Conservation (phyloP, 1,284 basidiomycete species). For the Microbotryomycetes sp. region DNA sequence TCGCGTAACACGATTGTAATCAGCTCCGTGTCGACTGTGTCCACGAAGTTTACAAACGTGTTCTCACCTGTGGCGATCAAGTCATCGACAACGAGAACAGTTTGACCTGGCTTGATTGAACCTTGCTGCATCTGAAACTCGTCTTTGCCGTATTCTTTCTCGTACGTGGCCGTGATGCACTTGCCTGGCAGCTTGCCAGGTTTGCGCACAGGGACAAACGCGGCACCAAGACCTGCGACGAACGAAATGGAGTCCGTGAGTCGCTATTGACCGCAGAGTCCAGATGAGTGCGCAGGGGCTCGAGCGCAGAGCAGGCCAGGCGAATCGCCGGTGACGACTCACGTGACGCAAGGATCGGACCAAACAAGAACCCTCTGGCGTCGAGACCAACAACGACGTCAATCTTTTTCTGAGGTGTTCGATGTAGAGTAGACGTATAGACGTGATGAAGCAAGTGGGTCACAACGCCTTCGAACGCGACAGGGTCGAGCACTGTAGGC, state of each 20-base stretch:
- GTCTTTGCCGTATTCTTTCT: constrained; percentile 81
- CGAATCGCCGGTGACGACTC: too few species aligned
- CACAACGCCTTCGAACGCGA: constrained; percentile 76
- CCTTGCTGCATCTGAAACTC: constrained; percentile 77
- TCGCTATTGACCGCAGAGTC: too few species aligned
- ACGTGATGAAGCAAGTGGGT: constrained; percentile 84
- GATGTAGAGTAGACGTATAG: constrained; percentile 64
- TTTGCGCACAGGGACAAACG: constrained; percentile 95
- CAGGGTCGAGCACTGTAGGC: constrained; percentile 57
- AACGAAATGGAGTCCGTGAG: too few species aligned
- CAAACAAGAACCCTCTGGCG: constrained; percentile 91
- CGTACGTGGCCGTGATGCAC: constrained; percentile 69
- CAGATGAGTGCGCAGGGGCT: too few species aligned
- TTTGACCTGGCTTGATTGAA: constrained; percentile 74
- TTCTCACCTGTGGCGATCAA: constrained; percentile 86
- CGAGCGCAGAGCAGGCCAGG: too few species aligned
- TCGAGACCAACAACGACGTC: constrained; percentile 95
- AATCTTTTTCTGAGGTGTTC: constrained; percentile 50
- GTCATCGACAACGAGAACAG: constrained; percentile 86
- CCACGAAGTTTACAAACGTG: too few species aligned
- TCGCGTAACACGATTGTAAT: too few species aligned
- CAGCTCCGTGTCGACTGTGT: too few species aligned
- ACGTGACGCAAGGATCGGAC: constrained; percentile 76
- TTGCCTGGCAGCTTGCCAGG: constrained; percentile 86
- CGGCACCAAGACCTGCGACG: constrained; percentile 71